Conservation (phyloP, 306 rosid species). For the Adenanthera pavonina region DNA sequence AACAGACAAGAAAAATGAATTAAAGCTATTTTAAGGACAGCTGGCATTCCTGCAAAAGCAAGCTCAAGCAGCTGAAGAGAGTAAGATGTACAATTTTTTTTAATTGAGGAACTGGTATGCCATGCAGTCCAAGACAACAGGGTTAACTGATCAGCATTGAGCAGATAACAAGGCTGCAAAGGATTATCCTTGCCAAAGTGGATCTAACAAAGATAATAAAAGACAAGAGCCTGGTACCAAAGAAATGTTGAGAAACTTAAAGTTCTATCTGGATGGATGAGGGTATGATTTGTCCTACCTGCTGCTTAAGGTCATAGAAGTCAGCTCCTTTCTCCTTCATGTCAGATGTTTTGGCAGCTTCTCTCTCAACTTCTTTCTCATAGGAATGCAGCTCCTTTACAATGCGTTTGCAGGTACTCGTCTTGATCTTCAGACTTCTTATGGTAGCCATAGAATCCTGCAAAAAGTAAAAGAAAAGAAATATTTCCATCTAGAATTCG, state of each 20-base stretch:
- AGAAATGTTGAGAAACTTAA: background rate
- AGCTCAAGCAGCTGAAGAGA: background rate
- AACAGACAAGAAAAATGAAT: background rate
- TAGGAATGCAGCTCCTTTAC: conserved; percentile 84
- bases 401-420: conserved; percentile 78
- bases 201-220: background rate
- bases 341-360: conserved; percentile 82
- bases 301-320: conserved; percentile 87
- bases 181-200: background rate
- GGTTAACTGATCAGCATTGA: background rate
- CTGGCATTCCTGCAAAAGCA: background rate
- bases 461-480: background rate
- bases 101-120: background rate
- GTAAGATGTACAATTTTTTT: background rate
- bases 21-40: too few species aligned
- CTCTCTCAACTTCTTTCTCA: conserved; percentile 88
- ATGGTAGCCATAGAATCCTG: conserved; percentile 61
- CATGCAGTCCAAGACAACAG: background rate
- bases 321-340: conserved; percentile 90
- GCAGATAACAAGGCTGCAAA: background rate
- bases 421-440: conserved; percentile 77
- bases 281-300: conserved; percentile 49
- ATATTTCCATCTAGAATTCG: background rate
- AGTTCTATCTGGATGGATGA: background rate
- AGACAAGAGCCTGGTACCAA: background rate